A percentile compares a stretch with the other conserved stretches of the same genome.
These are phyloP conservation scores for Fusarium pilosicola DNA, from an alignment of 2,329 filamentous ascomycete genomes.

Conservation along the genomic window DNA sequence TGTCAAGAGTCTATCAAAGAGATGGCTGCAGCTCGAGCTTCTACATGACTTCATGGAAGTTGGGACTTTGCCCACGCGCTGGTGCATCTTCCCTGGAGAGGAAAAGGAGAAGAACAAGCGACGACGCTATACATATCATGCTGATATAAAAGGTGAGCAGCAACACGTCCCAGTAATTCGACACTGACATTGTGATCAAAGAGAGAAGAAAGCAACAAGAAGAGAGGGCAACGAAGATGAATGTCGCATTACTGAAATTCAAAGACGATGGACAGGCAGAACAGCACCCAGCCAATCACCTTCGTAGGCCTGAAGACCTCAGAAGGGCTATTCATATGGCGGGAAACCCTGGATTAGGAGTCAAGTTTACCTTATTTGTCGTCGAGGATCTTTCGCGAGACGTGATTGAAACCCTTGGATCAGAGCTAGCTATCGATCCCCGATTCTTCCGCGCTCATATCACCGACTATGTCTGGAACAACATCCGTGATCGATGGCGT, in stretches of 20 bases:
- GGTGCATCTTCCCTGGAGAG: not conserved
- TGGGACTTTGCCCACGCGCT: not conserved
- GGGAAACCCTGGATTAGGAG: rapidly evolving
- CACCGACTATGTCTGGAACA: not conserved
- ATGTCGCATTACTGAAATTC: not conserved
- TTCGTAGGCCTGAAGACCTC: not conserved
- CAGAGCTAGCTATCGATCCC: not conserved
- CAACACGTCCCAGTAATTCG: rapidly evolving
- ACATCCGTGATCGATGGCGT: not conserved
- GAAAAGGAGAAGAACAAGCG: not conserved
- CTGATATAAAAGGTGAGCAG: not conserved
- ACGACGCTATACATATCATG: not conserved
- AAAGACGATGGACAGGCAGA: not conserved
- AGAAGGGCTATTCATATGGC: rapidly evolving
- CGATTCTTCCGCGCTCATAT: not conserved
- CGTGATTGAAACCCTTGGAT: not conserved
- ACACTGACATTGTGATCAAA: rapidly evolving
- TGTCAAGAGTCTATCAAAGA: not conserved
- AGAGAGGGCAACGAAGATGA: not conserved
- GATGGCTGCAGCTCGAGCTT: not conserved
- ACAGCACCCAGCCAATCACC: rapidly evolving
- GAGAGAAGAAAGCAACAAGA: not conserved
- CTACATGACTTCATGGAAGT: not conserved
- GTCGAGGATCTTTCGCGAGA: not conserved
- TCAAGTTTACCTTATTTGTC: not conserved